These are phyloP conservation scores for Cercospora sp. DNA, from an alignment of 2,329 filamentous ascomycete species.

Conservation along the genomic window DNA sequence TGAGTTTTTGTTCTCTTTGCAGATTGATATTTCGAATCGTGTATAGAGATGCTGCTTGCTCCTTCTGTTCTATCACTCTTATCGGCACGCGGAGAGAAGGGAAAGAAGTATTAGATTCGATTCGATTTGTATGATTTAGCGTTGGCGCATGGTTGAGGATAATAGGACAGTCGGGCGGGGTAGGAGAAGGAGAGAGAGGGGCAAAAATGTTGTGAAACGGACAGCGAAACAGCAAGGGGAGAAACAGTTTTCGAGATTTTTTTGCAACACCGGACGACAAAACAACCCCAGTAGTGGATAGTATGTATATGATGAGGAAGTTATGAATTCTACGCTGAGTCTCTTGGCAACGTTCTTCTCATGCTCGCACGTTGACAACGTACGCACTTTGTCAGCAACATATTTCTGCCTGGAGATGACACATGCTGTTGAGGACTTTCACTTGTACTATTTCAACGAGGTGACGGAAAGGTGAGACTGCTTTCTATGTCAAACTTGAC, in stretches of 20 bases:
- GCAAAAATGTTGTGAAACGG: background rate
- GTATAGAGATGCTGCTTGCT: background rate
- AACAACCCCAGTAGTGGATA: background rate
- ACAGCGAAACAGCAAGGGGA: background rate
- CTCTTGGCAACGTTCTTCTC: background rate
- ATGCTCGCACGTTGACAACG: too few species aligned
- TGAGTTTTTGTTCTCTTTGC: background rate
- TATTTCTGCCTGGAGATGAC: too few species aligned
- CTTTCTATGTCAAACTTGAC: background rate
- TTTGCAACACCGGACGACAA: background rate
- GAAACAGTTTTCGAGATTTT: background rate
- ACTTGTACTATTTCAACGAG: background rate
- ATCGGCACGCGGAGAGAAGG: too few species aligned
- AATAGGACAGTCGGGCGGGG: background rate
- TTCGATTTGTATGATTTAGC: background rate
- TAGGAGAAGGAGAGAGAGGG: background rate
- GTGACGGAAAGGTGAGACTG: background rate
- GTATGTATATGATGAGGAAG: background rate
- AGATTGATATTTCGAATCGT: conserved; percentile 1
- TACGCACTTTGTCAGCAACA: too few species aligned
- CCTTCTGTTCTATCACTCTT: background rate
- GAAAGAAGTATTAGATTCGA: background rate
- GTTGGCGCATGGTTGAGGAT: background rate
- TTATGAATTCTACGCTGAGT: background rate
- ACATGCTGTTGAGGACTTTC: too few species aligned